Percentiles rank a stretch among this genome's conserved stretches.
Conservation (phyloP, 108 stramenopile species). For the Cyclotella cryptica region DNA sequence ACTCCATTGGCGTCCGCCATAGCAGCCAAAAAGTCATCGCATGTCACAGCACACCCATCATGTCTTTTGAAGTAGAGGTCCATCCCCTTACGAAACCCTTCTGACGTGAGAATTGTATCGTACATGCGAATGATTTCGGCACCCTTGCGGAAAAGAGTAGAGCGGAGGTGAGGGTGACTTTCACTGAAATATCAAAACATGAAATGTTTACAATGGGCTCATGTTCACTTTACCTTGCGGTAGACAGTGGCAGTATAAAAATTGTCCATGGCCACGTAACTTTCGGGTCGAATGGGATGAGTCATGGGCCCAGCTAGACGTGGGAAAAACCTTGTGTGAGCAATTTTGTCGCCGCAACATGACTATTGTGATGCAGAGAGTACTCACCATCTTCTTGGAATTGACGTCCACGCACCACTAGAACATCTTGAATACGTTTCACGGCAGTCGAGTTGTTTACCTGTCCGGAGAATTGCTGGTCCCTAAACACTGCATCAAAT, state of each 20-base stretch:
- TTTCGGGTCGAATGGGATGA: constrained; percentile 97
- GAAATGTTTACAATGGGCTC: background rate
- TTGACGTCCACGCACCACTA: constrained; percentile 83
- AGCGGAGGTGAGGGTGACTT: constrained; percentile 83
- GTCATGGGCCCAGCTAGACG: constrained; percentile 75
- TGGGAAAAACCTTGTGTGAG: background rate
- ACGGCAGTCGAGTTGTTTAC: constrained; percentile 92
- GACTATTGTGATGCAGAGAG: too few species aligned
- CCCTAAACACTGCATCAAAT: background rate
- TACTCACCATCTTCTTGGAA: constrained; percentile 85
- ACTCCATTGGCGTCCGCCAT: constrained; percentile 94
- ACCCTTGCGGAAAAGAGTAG: constrained; percentile 59
- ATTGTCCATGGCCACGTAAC: constrained; percentile 96
- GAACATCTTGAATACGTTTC: constrained; percentile 95
- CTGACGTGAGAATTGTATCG: constrained; percentile 85
- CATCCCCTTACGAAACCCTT: constrained; percentile 97
- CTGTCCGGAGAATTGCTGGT: constrained; percentile 86
- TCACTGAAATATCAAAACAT: constrained; percentile 60
- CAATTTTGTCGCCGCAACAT: background rate
- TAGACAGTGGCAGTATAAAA: constrained; percentile 79
- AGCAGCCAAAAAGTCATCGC: constrained; percentile 95
- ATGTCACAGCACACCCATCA: constrained; percentile 97
- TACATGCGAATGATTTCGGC: constrained; percentile 99
- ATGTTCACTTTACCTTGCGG: constrained; percentile 38
- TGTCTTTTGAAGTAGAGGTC: constrained; percentile 93